These are phyloP conservation scores for Macroventuria anomochaeta DNA, from an alignment of 2,329 filamentous ascomycete genomes.

Conservation along the genomic window DNA sequence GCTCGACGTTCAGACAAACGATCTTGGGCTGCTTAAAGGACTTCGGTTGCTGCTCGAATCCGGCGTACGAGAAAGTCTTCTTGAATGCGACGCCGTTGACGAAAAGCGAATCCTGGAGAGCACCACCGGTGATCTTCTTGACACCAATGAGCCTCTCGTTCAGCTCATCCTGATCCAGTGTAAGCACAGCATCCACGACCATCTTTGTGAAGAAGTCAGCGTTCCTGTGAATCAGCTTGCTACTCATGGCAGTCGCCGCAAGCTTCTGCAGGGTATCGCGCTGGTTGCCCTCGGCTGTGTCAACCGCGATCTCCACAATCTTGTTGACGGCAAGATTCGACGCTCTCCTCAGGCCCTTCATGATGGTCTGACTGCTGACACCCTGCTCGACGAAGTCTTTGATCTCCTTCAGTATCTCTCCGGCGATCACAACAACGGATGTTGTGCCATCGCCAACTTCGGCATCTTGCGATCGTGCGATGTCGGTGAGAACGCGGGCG, in stretches of 20 bases:
- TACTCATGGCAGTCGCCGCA: conserved; percentile 96
- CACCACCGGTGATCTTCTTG: conserved; percentile 97
- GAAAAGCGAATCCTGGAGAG: conserved; percentile 93
- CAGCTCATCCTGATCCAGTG: conserved; percentile 93
- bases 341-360: conserved; percentile 91
- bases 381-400: conserved; percentile 96
- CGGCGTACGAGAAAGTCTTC: conserved; percentile 99
- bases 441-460: conserved; percentile 99
- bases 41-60: conserved; percentile 99
- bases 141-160: conserved; percentile 98
- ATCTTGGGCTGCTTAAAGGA: conserved; percentile 94
- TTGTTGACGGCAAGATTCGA: conserved; percentile 95
- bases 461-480: conserved; percentile 97
- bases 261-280: conserved; percentile 88
- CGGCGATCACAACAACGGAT: conserved; percentile 95
- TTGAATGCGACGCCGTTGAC: conserved; percentile 99
- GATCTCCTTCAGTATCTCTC: conserved; percentile 95
- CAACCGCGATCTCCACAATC: conserved; percentile 95
- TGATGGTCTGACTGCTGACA: conserved; percentile 95
- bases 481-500: conserved; percentile 95
- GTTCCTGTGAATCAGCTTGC: conserved; percentile 98
- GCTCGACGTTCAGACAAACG: conserved; percentile 94
- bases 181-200: conserved; percentile 96
- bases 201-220: conserved; percentile 96
- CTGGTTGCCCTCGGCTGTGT: conserved; percentile 80